Evolutionary conservation across 2,329 filamentous ascomycete genomes (phyloP).

Genomic region (Epichloe scottii): DNA sequence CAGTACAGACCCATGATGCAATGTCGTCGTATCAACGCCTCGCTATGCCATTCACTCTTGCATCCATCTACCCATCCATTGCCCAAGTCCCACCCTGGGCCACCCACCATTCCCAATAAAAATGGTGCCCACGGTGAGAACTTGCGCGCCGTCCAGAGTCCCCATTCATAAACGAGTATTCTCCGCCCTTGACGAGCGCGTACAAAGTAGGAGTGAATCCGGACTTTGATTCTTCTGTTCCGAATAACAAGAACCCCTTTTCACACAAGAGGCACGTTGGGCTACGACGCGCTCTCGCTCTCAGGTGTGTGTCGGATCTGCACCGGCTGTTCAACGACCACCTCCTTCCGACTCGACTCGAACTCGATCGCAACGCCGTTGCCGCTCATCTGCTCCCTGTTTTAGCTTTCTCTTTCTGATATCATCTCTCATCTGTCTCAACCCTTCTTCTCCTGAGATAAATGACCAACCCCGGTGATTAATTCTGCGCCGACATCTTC

Average conservation of each 20-base stretch:
- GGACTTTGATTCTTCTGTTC: too few relatives aligned
- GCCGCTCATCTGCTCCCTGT: constrained; percentile 8
- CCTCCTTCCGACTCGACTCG: neutral
- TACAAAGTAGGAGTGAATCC: too few relatives aligned
- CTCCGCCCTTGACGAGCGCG: too few relatives aligned
- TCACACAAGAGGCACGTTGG: neutral
- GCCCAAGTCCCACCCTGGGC: too few relatives aligned
- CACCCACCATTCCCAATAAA: too few relatives aligned
- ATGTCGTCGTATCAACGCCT: constrained; percentile 16
- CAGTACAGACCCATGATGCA: constrained; percentile 4
- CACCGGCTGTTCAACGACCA: constrained; percentile 14
- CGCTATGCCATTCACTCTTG: constrained; percentile 17
- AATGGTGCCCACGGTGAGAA: too few relatives aligned
- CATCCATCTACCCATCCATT: neutral
- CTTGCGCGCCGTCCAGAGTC: too few relatives aligned
- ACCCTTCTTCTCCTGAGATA: constrained; percentile 20
- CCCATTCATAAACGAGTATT: too few relatives aligned
- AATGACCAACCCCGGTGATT: constrained; percentile 45
- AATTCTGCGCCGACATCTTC: constrained; percentile 42
- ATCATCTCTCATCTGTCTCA: constrained; percentile 23
- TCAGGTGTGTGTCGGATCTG: constrained; percentile 13
- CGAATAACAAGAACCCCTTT: too few relatives aligned
- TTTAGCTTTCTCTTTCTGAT: constrained; percentile 21
- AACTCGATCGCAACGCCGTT: constrained; percentile 3
- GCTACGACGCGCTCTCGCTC: neutral